Evolutionary conservation across 805 yeast genomes (phyloP).

Genomic region (Saccharomycopsis olivae): DNA sequence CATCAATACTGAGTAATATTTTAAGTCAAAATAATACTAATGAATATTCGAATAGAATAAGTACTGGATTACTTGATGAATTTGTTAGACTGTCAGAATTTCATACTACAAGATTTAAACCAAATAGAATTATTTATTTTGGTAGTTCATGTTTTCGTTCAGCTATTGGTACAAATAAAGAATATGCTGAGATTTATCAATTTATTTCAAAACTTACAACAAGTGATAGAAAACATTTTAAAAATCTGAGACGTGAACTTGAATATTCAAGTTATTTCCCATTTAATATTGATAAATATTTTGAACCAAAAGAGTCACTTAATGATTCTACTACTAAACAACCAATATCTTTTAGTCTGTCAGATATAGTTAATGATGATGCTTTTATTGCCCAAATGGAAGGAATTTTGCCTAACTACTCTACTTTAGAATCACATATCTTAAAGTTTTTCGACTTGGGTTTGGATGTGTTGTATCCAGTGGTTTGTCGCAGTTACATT

Average conservation of each 20-base stretch:
- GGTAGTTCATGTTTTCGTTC: constrained; percentile 18
- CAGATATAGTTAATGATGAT: constrained; percentile 1
- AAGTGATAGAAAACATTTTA: constrained; percentile 13
- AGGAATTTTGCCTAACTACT: constrained; percentile 13
- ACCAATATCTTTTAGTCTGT: neutral
- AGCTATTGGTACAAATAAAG: constrained; percentile 10
- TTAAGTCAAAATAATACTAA: neutral
- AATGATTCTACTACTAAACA: neutral
- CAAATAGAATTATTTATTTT: constrained; percentile 16
- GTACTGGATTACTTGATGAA: neutral
- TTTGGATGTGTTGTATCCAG: constrained; percentile 13
- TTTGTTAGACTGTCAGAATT: constrained; percentile 2
- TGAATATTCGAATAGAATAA: neutral
- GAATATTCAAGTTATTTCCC: constrained; percentile 12
- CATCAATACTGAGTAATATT: neutral
- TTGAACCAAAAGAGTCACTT: no score
- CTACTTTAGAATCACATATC: constrained; percentile 1
- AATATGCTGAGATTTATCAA: constrained; percentile 15
- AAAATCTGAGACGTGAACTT: constrained; percentile 3
- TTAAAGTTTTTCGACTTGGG: constrained; percentile 9
- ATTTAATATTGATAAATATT: constrained; percentile 11
- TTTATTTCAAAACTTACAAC: constrained; percentile 13
- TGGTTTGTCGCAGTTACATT: constrained; percentile 7
- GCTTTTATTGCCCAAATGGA: constrained; percentile 4
- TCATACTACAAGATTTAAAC: constrained; percentile 9